Base-by-base conservation (phyloP, 2,329 filamentous ascomycete genomes). In the Akanthomyces dipterigenus region DNA sequence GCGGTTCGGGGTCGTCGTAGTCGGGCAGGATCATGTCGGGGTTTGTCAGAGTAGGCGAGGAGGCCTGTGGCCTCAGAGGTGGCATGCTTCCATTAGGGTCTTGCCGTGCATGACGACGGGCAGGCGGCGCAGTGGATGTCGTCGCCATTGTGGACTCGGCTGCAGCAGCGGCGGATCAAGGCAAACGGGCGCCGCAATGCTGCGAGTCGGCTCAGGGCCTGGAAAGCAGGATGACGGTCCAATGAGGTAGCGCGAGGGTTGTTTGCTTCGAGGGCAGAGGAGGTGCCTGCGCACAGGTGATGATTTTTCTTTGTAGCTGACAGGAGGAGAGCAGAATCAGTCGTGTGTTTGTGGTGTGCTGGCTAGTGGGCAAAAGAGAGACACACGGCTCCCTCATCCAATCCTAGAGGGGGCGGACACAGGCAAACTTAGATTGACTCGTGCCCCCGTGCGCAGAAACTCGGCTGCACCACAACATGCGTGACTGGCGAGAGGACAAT, bases 1-100 rank as follows among this genome's bases (percentile, higher is more conserved):
- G 77, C 71, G 80, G 78, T 70, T 82, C 75, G 72, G 82, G 71
- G 72, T 80, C 81, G 65, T 86, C 84, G 70, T 88, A 86, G 71
- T 89, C 87, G 63, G 93, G 93, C 57, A 97, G 78, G 69, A 97
- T 96, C 91, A 96, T 93, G 73, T 96, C 93, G 57, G 92, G 91
- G 73, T 96, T 96, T 61, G 91, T 96, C 69, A 97, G 79, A 2
- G 93, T 96, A 51, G 93, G 93, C 63, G 91, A 96, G 14, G 85
- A 86, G 65, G 89, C 87, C 62, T 80, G 75, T 49, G 80, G 71
- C 20, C 77, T 73, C 67, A 82, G 80, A 45, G 57, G 28, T 40
- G 73, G 70, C 64, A 72, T 63, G 51, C 68, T 64, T 61, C 64
- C 67, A 61, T 55, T 65, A 61, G 65, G 68, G 61, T 71, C 68